Base-by-base conservation (phyloP, 257 asterid species). In the Solanum ahanhuiri region DNA sequence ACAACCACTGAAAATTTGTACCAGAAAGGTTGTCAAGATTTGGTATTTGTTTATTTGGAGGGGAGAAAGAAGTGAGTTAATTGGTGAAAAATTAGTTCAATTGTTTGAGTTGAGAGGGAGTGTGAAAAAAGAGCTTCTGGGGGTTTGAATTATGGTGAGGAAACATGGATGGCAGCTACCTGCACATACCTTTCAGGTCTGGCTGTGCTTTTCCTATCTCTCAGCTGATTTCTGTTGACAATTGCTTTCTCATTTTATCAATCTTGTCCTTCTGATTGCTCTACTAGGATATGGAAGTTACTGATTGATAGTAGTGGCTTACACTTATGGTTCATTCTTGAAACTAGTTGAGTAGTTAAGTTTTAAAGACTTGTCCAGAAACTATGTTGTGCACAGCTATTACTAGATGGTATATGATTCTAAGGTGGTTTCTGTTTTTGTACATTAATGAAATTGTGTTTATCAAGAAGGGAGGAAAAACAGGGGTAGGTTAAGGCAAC, bases 141-240 rank as follows among this genome's bases (percentile, higher is more conserved):
- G 63, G 63, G 67, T 69, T 90, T 57, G 88, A 67, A 83, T 86
- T 85, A 96, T 96, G 99, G 98, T 95, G 98, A 95, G 99, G 87
- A 94, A 95, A 89, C 98, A 96, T 91, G 99, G 99, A 86, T 96
- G 98, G 98, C 98, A 96, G 91, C 83, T 96, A 81, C 98, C 99
- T 9, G 98, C 99, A 12, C 98, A 96, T 89, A 93, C 98, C 88
- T 93, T 96, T 89, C 99, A 96, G 99, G 99, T 96, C 33, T 76
- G 85, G 25, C 85, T 54, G 63, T 18, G 63, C 63, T 54, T 54
- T 54, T 54, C 63, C 63, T 17, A 17, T 54, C 63, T 18, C 23
- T 54, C 63, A 20, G 12, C 67, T 31, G 83, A 79, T 28, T 77
- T 88, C 45, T 84, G 37, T 45, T 90, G 17, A 81, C 86, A 48